These are phyloP conservation scores for Tilletia walkeri DNA, from an alignment of 1,284 basidiomycete species.

Conservation along the genomic window DNA sequence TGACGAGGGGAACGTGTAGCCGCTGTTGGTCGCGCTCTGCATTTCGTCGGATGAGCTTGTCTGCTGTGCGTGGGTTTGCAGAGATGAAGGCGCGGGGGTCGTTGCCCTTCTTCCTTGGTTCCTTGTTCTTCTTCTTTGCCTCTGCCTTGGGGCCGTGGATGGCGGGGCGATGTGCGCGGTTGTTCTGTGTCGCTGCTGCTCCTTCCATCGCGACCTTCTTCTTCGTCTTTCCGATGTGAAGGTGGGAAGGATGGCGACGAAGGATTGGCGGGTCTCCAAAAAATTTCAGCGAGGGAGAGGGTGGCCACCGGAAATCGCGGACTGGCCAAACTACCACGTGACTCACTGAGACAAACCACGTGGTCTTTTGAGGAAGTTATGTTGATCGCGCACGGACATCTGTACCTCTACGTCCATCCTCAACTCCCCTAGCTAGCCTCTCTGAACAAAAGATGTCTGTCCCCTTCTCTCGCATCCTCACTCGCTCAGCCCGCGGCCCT, in stretches of 20 bases:
- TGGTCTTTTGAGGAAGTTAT: too few species aligned
- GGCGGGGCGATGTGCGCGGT: conserved; percentile 54
- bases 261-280: neutral
- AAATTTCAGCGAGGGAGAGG: conserved; percentile 15
- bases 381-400: too few species aligned
- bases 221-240: too few species aligned
- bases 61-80: conserved; percentile 55
- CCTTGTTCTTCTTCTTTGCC: conserved; percentile 16
- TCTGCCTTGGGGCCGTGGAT: conserved; percentile 17
- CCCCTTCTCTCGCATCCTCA: too few species aligned
- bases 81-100: conserved; percentile 75
- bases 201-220: conserved; percentile 67
- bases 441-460: too few species aligned
- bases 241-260: too few species aligned
- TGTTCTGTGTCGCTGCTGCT: conserved; percentile 75
- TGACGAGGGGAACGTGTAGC: conserved; percentile 91
- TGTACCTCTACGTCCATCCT: too few species aligned
- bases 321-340: neutral
- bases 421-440: too few species aligned
- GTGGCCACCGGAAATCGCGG: conserved; percentile 25
- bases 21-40: conserved; percentile 91
- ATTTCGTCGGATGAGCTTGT: conserved; percentile 82
- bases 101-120: conserved; percentile 13
- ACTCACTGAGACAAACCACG: too few species aligned
- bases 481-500: neutral